A percentile compares a stretch with the other conserved stretches of the same genome.
phyloP scores from a whole-genome alignment of 2,329 filamentous ascomycete genomes.

The Monosporascus sp. region DNA sequence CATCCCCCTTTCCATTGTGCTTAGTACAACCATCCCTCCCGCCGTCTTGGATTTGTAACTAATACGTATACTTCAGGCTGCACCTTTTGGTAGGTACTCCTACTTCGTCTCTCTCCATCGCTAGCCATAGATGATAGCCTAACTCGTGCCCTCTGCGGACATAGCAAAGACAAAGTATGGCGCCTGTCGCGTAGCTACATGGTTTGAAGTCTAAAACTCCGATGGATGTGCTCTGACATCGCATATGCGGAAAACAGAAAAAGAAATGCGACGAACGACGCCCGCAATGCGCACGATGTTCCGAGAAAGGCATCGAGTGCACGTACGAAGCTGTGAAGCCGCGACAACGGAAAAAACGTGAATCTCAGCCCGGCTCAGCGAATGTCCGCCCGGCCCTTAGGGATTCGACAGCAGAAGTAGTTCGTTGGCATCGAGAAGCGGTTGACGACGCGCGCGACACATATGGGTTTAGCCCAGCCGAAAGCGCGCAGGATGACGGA shows the following conservation, averaged over 20 bases:
- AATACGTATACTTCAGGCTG: conserved; percentile 37
- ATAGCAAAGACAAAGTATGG: conserved; percentile 51
- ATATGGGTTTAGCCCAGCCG: conserved; percentile 15
- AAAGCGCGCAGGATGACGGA: conserved; percentile 9
- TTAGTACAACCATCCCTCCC: not conserved
- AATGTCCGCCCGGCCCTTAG: conserved; percentile 5
- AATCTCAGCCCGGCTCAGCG: conserved; percentile 19
- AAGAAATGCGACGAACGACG: conserved; percentile 53
- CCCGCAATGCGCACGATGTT: conserved; percentile 45
- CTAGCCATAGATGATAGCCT: conserved; percentile 5
- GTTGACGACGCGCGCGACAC: conserved; percentile 13
- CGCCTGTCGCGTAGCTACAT: conserved; percentile 1
- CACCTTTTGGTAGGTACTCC: conserved; percentile 43
- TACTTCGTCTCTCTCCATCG: not conserved
- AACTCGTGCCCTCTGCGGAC: conserved; percentile 14
- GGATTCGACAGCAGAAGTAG: conserved; percentile 9
- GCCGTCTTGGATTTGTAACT: conserved; percentile 11
- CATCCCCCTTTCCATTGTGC: not conserved
- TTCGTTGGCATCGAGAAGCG: conserved; percentile 16
- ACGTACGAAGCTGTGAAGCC: conserved; percentile 44
- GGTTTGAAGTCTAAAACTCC: not conserved
- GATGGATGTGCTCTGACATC: conserved; percentile 8
- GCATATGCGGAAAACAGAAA: conserved; percentile 34
- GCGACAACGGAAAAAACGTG: conserved; percentile 35
- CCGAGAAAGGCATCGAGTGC: conserved; percentile 43